Evolutionary conservation across 1,284 basidiomycete species (phyloP), one percentile per base, ranked within the genome.

Genomic region (Trichosporon sp.): DNA sequence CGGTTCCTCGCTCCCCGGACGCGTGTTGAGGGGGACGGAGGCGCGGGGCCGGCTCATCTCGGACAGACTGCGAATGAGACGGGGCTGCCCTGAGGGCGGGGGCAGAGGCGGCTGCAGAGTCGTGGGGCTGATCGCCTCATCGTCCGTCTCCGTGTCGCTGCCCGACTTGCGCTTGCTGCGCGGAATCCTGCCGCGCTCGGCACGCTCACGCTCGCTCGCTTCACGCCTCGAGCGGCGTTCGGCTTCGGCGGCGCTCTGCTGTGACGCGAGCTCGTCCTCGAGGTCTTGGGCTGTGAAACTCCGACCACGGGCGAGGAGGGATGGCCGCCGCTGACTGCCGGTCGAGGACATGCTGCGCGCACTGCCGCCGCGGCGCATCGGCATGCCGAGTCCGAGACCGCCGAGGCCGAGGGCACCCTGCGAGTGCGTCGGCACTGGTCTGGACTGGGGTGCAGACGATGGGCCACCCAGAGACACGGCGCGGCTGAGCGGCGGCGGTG

Each of bases 281-380:
- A 84, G 78, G 66, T 84, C 83, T 16, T 76, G 75, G 1, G 83
- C 83, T 5, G 83, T 84, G 68, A 84, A 84, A 72, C 79, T 82
- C 8, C 78, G 73, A 4, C 83, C 83, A 51, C 83, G 75, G 56
- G 81, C 81, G 1, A 84, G 75, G 1, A 84, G 76, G 63, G 77
- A 72, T 0, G 79, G 79, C 1, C 79, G 65, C 43, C 71, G 59
- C 4, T 74, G 69, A 56, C 68, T 72, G 3, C 76, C 76, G 4
- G 68, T 26, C 59, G 76, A 75, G 6, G 77, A 76, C 10, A 73
- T 70, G 11, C 74, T 64, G 14, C 73, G 70, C 2, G 70, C 63
- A 10, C 73, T 66, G 31, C 48, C 65, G 32, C 71, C 37, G 4
- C 73, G 68, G 11, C 73, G 70, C n/a, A 72, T 66, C 0, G 77